Conservation (phyloP, 208 protist species). For the Sergeia podlipaevii region DNA sequence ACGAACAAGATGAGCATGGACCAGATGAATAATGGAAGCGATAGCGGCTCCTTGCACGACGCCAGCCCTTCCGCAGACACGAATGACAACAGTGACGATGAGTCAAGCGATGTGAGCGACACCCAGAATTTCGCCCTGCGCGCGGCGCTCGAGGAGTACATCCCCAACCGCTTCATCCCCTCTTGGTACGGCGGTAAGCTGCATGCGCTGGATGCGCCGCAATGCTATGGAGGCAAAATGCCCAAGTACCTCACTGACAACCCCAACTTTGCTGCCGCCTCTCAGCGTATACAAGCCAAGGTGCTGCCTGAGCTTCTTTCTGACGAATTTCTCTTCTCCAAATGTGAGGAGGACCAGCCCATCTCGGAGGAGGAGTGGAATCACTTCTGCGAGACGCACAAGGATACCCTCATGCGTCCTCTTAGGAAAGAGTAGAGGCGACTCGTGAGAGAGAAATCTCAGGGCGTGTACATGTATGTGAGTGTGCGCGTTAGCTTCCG, state of each 20-base stretch:
- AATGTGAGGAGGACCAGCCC: constrained; percentile 20
- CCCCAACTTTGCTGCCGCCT: constrained; percentile 19
- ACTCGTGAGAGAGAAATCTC: too few species aligned
- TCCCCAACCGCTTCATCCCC: constrained; percentile 35
- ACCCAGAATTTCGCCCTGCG: constrained; percentile 22
- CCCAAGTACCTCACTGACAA: constrained; percentile 18
- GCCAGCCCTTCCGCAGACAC: neutral
- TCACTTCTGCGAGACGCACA: constrained; percentile 11
- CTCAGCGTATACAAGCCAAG: constrained; percentile 14
- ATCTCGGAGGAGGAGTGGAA: constrained; percentile 28
- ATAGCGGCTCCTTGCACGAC: constrained; percentile 3
- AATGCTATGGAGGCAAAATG: constrained; percentile 26
- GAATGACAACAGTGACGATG: constrained; percentile 29
- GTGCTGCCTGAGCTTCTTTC: constrained; percentile 42
- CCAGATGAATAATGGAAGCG: constrained; percentile 16
- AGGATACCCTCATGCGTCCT: constrained; percentile 1
- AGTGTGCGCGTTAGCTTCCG: too few species aligned
- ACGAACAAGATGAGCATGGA: constrained; percentile 35
- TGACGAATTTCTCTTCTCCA: constrained; percentile 29
- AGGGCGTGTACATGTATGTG: too few species aligned
- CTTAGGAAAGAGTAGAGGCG: too few species aligned
- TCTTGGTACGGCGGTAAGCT: constrained; percentile 43
- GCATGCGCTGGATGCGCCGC: constrained; percentile 12
- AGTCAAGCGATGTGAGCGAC: constrained; percentile 26
- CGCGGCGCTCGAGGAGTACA: constrained; percentile 37